Conservation (phyloP, 2,329 filamentous ascomycete genomes). For the Fusarium albosuccineum region DNA sequence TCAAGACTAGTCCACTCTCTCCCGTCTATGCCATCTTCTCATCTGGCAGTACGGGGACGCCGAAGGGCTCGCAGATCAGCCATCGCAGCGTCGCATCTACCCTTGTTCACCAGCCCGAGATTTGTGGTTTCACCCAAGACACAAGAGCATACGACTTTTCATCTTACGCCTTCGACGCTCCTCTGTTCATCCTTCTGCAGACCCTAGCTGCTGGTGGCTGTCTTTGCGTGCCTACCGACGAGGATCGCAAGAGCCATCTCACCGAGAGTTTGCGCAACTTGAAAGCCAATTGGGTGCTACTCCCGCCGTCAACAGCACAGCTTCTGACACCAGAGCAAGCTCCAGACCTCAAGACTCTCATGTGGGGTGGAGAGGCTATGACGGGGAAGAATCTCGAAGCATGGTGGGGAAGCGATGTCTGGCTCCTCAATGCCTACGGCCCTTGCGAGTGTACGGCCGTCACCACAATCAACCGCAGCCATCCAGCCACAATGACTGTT, state of each 20-base stretch:
- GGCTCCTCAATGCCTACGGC: constrained; percentile 18
- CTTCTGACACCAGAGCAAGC: constrained; percentile 4
- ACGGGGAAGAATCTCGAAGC: constrained; percentile 2
- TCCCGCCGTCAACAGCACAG: constrained; percentile 6
- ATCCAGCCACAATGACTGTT: background rate
- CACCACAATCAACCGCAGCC: constrained; percentile 3
- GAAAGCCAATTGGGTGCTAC: background rate
- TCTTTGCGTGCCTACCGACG: constrained; percentile 56
- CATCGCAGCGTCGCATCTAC: constrained; percentile 20
- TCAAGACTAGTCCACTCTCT: background rate
- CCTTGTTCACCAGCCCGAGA: background rate
- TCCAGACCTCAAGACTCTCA: constrained; percentile 3
- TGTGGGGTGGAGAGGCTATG: constrained; percentile 14
- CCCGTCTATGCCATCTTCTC: constrained; percentile 62
- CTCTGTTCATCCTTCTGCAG: constrained; percentile 52
- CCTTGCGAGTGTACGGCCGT: constrained; percentile 10
- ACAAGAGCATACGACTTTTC: constrained; percentile 42
- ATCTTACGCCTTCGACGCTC: constrained; percentile 56
- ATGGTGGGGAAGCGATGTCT: constrained; percentile 4
- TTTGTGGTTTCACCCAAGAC: background rate
- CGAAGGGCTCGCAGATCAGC: constrained; percentile 63
- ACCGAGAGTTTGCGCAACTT: background rate
- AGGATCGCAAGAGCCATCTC: constrained; percentile 44
- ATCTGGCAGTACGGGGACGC: constrained; percentile 67
- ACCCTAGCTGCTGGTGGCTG: constrained; percentile 55